These are phyloP conservation scores for Carex parvula DNA, from an alignment of 176 grass and related monocot species.

Conservation along the genomic window DNA sequence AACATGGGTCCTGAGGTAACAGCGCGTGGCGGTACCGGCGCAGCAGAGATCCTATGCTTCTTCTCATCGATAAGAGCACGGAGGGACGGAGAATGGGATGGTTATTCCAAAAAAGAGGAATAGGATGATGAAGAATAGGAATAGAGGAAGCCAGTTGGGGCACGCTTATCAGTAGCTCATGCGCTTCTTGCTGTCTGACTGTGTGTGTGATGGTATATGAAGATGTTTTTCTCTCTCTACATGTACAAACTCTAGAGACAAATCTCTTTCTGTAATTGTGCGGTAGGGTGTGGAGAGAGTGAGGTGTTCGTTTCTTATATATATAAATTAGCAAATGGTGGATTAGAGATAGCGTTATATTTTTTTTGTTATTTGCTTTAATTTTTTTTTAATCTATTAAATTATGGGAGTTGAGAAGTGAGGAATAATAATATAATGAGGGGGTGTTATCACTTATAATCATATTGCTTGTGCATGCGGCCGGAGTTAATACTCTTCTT, in stretches of 20 bases:
- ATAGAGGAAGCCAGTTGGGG: slow-evolving; percentile 16
- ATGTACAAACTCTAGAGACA: neutral
- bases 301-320: neutral
- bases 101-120: neutral
- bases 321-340: neutral
- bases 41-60: slow-evolving; percentile 7
- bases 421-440: neutral
- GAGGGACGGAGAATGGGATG: neutral
- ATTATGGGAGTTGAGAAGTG: neutral
- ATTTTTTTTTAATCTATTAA: neutral
- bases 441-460: neutral
- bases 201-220: neutral
- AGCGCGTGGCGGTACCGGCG: neutral
- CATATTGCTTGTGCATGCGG: slow-evolving; percentile 6
- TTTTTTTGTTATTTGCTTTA: neutral
- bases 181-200: slow-evolving; percentile 3
- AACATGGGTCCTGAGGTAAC: neutral
- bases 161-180: slow-evolving; percentile 29
- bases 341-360: neutral
- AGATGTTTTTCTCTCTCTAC: neutral
- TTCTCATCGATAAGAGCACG: slow-evolving; percentile 13
- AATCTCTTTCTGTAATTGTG: neutral
- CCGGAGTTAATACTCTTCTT: neutral
- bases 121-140: neutral
- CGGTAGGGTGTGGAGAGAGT: neutral